Conservation (phyloP, 768 basidiomycete species). For the Lentinula detonsa region DNA sequence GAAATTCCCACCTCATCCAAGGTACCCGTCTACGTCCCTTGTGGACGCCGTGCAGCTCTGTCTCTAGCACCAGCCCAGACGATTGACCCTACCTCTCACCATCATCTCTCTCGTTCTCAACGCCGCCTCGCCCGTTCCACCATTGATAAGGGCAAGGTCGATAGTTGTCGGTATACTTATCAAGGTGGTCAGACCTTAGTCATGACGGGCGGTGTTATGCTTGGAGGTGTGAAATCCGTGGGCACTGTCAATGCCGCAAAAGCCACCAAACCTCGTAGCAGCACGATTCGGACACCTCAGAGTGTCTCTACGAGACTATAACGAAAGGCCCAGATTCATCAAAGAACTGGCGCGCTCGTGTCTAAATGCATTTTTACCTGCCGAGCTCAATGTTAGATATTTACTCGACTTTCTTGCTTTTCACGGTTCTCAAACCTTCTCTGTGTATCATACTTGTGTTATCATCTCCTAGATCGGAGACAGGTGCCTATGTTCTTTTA, state of each 20-base stretch:
- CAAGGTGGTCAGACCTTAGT: constrained; percentile 5
- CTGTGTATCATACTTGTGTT: background rate
- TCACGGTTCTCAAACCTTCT: background rate
- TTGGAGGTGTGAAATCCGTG: background rate
- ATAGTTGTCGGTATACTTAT: background rate
- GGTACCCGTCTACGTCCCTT: background rate
- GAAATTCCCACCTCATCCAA: background rate
- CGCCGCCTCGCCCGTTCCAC: background rate
- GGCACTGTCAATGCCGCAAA: background rate
- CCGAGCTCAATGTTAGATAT: too few species aligned
- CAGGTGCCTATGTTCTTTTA: background rate
- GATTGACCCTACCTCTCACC: background rate
- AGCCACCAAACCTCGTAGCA: background rate
- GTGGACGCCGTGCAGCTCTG: background rate
- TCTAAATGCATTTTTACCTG: background rate
- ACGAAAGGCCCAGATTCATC: background rate
- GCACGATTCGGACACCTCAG: background rate
- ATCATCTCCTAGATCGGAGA: background rate
- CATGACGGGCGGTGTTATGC: constrained; percentile 7
- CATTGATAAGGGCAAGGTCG: background rate
- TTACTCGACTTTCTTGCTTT: too few species aligned
- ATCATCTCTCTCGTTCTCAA: background rate
- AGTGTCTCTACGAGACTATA: background rate
- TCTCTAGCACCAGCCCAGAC: too few species aligned
- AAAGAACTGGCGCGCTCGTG: background rate